A percentile compares a stretch with the other conserved stretches of the same genome.
Evolutionary conservation across 2,329 filamentous ascomycete species (phyloP).

Genomic region (Colletotrichum gigasporum): DNA sequence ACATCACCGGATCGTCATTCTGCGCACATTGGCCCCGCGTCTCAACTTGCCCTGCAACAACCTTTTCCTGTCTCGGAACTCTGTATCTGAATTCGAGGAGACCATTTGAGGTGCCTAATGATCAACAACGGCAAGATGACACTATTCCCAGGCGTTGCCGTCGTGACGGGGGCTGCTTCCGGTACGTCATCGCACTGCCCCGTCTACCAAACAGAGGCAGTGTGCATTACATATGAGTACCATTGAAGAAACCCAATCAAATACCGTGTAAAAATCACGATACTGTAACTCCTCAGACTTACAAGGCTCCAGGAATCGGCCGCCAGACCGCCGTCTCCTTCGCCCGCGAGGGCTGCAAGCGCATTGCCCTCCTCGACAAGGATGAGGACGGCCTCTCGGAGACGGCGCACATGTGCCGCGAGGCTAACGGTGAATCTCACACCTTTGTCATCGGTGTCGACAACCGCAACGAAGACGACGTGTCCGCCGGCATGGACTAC

Average conservation of each 20-base stretch:
- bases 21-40: not conserved
- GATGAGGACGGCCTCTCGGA: slow-evolving; percentile 42
- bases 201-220: not conserved
- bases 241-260: too few relatives aligned
- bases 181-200: slow-evolving; percentile 34
- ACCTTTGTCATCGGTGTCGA: slow-evolving; percentile 43
- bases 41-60: too few relatives aligned
- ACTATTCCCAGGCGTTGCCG: slow-evolving; percentile 42
- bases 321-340: slow-evolving; percentile 53
- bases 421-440: slow-evolving; percentile 37
- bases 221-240: too few relatives aligned
- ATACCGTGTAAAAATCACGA: too few relatives aligned
- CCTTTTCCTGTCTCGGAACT: too few relatives aligned
- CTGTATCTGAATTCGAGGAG: too few relatives aligned
- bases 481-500: slow-evolving; percentile 43
- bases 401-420: slow-evolving; percentile 42
- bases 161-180: slow-evolving; percentile 43
- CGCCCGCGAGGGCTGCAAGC: slow-evolving; percentile 52
- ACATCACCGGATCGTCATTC: slow-evolving; percentile 9
- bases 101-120: too few relatives aligned
- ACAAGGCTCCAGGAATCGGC: slow-evolving; percentile 48
- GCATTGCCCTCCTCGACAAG: slow-evolving; percentile 51
- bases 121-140: slow-evolving; percentile 28
- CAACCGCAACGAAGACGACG: slow-evolving; percentile 44
- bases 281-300: not conserved